A percentile compares a stretch with the other conserved stretches of the same genome.
phyloP scores from a whole-genome alignment of 2,329 filamentous ascomycete species.

The Chaetomiaceae sp. region DNA sequence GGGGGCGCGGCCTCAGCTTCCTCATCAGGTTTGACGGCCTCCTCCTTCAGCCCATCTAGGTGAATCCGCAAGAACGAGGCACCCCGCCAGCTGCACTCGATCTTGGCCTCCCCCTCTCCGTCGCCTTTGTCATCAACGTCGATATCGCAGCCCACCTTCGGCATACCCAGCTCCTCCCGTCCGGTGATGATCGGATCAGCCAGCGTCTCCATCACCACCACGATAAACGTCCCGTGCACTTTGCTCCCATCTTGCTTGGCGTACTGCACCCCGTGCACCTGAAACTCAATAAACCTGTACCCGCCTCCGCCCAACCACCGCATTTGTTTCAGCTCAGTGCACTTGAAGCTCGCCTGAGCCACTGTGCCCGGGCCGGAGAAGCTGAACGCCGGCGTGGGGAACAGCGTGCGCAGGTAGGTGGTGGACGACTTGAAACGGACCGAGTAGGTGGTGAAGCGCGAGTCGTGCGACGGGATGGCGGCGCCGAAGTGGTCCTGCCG shows the following conservation, averaged over 20 bases:
- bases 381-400: slow-evolving; percentile 37
- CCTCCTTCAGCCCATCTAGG: neutral
- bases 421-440: slow-evolving; percentile 44
- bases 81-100: slow-evolving; percentile 4
- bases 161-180: slow-evolving; percentile 56
- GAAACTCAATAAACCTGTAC: slow-evolving; percentile 53
- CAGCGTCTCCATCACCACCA: slow-evolving; percentile 52
- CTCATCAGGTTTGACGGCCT: too few relatives aligned
- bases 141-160: slow-evolving; percentile 50
- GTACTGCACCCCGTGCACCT: slow-evolving; percentile 57
- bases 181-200: slow-evolving; percentile 56
- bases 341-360: slow-evolving; percentile 38
- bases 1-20: neutral
- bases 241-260: slow-evolving; percentile 41
- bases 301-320: slow-evolving; percentile 56
- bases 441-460: slow-evolving; percentile 39
- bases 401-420: slow-evolving; percentile 42
- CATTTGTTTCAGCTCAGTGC: slow-evolving; percentile 43
- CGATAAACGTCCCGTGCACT: slow-evolving; percentile 47
- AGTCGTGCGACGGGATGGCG: neutral
- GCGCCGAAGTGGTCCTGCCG: slow-evolving; percentile 31
- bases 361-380: slow-evolving; percentile 40
- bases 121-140: slow-evolving; percentile 30
- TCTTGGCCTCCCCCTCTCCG: neutral
- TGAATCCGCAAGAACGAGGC: neutral